phyloP scores from a whole-genome alignment of 2,329 filamentous ascomycete species.

The Xylaria sp. region DNA sequence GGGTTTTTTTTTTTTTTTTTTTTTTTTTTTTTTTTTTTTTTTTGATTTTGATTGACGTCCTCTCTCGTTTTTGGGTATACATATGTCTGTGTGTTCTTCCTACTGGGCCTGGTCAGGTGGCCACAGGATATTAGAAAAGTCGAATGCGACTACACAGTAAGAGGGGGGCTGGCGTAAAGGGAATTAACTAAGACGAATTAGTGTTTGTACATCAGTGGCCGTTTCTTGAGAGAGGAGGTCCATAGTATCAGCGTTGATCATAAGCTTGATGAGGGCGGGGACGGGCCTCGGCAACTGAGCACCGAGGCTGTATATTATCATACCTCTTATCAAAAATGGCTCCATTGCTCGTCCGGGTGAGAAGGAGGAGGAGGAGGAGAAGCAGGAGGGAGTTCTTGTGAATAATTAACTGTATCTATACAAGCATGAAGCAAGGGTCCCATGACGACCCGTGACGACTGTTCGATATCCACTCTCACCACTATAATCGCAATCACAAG shows the following conservation, averaged over 20 bases:
- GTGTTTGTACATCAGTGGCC: neutral
- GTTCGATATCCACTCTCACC: constrained; percentile 22
- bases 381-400: neutral
- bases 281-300: constrained; percentile 18
- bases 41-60: no score
- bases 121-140: constrained; percentile 1
- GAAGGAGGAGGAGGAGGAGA: no score
- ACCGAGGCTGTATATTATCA: constrained; percentile 20
- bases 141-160: constrained; percentile 4
- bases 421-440: neutral
- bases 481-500: constrained; percentile 11
- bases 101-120: constrained; percentile 1
- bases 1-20: no score
- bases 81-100: neutral
- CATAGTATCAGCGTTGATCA: neutral
- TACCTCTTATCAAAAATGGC: neutral
- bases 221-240: constrained; percentile 1
- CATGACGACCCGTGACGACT: constrained; percentile 7
- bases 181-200: neutral
- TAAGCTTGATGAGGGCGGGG: neutral
- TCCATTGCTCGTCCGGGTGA: neutral
- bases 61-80: no score
- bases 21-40: neutral
- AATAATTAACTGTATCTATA: constrained; percentile 22
- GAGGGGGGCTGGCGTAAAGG: constrained; percentile 11